A percentile compares a stretch with the other conserved stretches of the same genome.
Evolutionary conservation across 306 rosid genomes (phyloP).

Genomic region (Trifolium subterraneum): DNA sequence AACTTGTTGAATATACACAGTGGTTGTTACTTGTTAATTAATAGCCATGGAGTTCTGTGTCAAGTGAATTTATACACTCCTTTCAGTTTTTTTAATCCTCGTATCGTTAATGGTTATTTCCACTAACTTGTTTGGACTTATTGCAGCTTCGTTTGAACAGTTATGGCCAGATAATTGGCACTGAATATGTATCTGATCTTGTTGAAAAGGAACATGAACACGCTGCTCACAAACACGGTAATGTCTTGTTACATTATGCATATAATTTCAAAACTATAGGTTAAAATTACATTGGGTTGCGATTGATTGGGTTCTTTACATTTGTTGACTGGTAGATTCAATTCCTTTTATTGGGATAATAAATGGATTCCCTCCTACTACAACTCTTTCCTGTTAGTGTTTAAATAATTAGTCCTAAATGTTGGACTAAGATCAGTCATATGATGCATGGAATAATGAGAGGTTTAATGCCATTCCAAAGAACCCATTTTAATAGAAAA

Average conservation of each 20-base stretch:
- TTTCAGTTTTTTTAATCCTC: neutral
- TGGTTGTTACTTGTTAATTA: constrained; percentile 8
- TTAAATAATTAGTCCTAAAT: neutral
- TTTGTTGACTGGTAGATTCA: constrained; percentile 14
- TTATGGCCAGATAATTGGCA: constrained; percentile 82
- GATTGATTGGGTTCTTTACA: constrained; percentile 21
- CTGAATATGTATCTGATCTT: constrained; percentile 93
- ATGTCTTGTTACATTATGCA: constrained; percentile 33
- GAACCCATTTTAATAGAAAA: neutral
- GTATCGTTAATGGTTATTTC: constrained; percentile 11
- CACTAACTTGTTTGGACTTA: constrained; percentile 27
- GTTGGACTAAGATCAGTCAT: constrained; percentile 1
- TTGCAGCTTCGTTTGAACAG: constrained; percentile 91
- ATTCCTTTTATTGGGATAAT: constrained; percentile 3
- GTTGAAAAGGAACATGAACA: constrained; percentile 79
- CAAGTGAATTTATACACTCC: constrained; percentile 13
- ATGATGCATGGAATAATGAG: neutral
- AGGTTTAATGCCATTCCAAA: constrained; percentile 6
- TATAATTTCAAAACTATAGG: constrained; percentile 13
- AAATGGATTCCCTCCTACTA: constrained; percentile 21
- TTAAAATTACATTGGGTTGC: constrained; percentile 13
- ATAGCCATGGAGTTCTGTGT: neutral
- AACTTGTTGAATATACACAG: neutral
- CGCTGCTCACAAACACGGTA: constrained; percentile 68
- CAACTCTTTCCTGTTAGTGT: neutral